phyloP scores from a whole-genome alignment of 148 eudicot species.

The Selenicereus undatus region DNA sequence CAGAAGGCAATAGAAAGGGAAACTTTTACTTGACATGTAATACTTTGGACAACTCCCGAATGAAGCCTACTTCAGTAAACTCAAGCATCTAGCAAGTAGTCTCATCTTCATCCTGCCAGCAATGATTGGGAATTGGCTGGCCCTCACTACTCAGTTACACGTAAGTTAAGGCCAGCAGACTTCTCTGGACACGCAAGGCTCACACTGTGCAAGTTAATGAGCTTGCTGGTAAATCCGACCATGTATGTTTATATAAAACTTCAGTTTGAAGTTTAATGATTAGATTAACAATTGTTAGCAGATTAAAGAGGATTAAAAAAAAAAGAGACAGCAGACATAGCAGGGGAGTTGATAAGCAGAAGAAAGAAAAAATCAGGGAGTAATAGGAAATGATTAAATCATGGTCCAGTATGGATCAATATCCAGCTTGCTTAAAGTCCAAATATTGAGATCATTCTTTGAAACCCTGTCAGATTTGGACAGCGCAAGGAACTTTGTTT shows the following conservation, averaged over 20 bases:
- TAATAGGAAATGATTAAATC: not conserved
- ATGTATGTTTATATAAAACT: too few species aligned
- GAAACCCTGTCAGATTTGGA: too few species aligned
- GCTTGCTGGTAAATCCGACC: too few species aligned
- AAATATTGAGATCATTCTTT: too few species aligned
- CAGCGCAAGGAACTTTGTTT: not conserved
- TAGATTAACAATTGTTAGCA: not conserved
- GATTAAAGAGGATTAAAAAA: not conserved
- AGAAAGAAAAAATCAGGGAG: not conserved
- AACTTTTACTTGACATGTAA: too few species aligned
- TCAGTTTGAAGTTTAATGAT: not conserved
- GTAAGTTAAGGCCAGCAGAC: not conserved
- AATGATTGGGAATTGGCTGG: not conserved
- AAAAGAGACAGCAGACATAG: not conserved
- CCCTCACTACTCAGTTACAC: too few species aligned
- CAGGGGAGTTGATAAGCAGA: not conserved
- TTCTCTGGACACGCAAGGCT: too few species aligned
- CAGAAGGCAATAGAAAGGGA: too few species aligned
- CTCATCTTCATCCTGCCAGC: not conserved
- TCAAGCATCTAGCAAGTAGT: not conserved
- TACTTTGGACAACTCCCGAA: not conserved
- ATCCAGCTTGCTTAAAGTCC: too few species aligned
- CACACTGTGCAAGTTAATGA: too few species aligned
- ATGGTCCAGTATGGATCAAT: too few species aligned
- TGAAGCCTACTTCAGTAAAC: not conserved